Base-by-base conservation (phyloP, 2,329 filamentous ascomycete genomes). In the Penicillium hesseltinei region DNA sequence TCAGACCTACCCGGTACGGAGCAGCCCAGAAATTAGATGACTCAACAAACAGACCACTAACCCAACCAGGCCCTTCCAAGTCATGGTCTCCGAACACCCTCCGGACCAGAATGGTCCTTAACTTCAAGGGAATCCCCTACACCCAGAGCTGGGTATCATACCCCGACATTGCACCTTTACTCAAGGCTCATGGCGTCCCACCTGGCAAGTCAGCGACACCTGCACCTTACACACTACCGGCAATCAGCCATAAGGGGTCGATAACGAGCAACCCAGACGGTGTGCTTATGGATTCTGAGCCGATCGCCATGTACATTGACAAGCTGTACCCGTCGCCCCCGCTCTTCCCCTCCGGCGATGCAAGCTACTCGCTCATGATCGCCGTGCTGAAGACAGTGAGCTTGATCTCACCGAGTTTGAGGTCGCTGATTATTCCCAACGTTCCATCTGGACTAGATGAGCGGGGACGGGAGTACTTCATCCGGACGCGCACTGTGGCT, bases 301-400 rank as follows among this genome's bases (percentile, higher is more conserved):
- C 72, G 2, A 73, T 74, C 40, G 66, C 70, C 40, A 23, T 60
- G 17, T 70, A 73, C 36, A 60, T 73, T 3, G 71, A 74, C 48
- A 64, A 66, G 23, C 29, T 62, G 2, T 73, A 65, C 55, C 70
- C 71, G 1, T 65, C 64, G 2, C 68, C 62, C 0, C 60, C 70
- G 5, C 59, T 74, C 27, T 74, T 73, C 49, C 72, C 72, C 6
- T 71, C 66, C 25, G 68, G 70, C 8, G 64, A 73, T 50, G 67
- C 69, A 31, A 74, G 72, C 56, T 70, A 71, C 51, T 66, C 70
- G 3, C 64, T 74, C 15, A 29, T 66, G 4, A 25, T 71, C 13
- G 70, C 69, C 2, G 62, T 66, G 33, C 21, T 33, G 15, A 62
- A 60, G 36, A 44, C 69, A 9, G 5, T 31, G 9, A 10, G 15